Evolutionary conservation across 805 yeast species (phyloP).

Genomic region (Metschnikowia shivogae): DNA sequence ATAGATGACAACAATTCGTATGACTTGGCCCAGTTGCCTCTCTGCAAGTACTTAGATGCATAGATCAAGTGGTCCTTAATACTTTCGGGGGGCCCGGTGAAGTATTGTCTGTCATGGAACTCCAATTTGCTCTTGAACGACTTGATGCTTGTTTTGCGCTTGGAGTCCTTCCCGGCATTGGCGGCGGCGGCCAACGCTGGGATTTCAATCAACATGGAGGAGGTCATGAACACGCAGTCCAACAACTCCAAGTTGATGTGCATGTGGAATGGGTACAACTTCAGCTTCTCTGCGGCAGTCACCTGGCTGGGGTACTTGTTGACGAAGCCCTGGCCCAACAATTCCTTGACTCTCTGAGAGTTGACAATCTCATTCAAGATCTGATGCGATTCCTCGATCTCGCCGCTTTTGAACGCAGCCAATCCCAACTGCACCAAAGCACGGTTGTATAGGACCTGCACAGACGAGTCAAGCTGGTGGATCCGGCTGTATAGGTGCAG

Average conservation of each 20-base stretch:
- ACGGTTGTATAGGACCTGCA: constrained; percentile 92
- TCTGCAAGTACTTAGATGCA: constrained; percentile 83
- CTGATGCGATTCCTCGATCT: constrained; percentile 82
- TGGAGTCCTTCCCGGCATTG: constrained; percentile 55
- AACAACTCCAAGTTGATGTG: constrained; percentile 94
- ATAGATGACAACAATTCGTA: constrained; percentile 67
- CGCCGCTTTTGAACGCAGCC: constrained; percentile 89
- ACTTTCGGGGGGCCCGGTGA: constrained; percentile 97
- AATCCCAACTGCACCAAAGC: constrained; percentile 94
- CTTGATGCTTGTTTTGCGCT: constrained; percentile 56
- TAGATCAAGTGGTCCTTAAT: constrained; percentile 89
- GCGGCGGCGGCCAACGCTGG: constrained; percentile 73
- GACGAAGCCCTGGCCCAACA: constrained; percentile 82
- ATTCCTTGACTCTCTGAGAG: constrained; percentile 81
- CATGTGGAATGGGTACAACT: constrained; percentile 95
- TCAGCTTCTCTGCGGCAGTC: constrained; percentile 62
- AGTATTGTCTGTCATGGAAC: constrained; percentile 88
- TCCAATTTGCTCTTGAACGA: constrained; percentile 90
- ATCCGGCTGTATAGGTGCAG: constrained; percentile 83
- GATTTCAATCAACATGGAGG: constrained; percentile 84
- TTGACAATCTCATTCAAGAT: constrained; percentile 83
- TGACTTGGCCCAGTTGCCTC: constrained; percentile 85
- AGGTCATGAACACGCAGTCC: constrained; percentile 89
- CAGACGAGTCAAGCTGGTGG: constrained; percentile 75
- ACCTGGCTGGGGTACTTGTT: constrained; percentile 62